Evolutionary conservation across 176 grass and related monocot genomes (phyloP), one percentile per base, ranked within the genome.

Genomic region (Carex cristatella): DNA sequence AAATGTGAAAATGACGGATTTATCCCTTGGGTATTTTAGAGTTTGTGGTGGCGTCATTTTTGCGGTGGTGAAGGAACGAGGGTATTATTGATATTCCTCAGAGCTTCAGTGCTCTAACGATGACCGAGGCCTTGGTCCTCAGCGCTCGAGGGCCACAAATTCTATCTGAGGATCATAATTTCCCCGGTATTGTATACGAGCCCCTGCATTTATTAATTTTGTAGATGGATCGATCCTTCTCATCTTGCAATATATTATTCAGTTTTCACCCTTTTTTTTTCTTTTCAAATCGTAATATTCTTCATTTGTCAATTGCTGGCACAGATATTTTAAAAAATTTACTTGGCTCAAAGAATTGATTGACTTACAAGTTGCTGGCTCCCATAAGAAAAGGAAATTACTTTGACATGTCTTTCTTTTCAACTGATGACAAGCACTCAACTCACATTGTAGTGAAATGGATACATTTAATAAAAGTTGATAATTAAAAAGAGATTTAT

Each of bases 1-100:
- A 1, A 51, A 18, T 6, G 80, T 53, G 1, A 15, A 65, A 83
- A 83, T 83, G 81, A 83, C 81, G 62, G 48, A 66, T 83, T 51
- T 83, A 7, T 31, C 61, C 81, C 54, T 68, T 44, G 6, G 5
- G 40, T 68, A 33, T 55, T 55, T 32, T 65, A 23, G 60, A 64
- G 9, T 13, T 56, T 83, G 81, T 83, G 81, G 81, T 44, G 44
- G 23, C 12, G 18, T n/a, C 11, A 10, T 31, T 32, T 69, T 16
- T 6, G 12, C 18, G 10, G 27, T 2, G 64, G 5, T 10, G 35
- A 40, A 35, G 32, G 35, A 42, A 64, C 31, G 60, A 81, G 81
- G 81, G 81, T 23, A 66, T 69, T 83, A 54, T 46, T 76, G 71
- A 54, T 48, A 76, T 76, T 76, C 0, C 3, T 1, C 11, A 9